Evolutionary conservation across 176 grass and related monocot genomes (phyloP).

Genomic region (Zoysia pacifica): DNA sequence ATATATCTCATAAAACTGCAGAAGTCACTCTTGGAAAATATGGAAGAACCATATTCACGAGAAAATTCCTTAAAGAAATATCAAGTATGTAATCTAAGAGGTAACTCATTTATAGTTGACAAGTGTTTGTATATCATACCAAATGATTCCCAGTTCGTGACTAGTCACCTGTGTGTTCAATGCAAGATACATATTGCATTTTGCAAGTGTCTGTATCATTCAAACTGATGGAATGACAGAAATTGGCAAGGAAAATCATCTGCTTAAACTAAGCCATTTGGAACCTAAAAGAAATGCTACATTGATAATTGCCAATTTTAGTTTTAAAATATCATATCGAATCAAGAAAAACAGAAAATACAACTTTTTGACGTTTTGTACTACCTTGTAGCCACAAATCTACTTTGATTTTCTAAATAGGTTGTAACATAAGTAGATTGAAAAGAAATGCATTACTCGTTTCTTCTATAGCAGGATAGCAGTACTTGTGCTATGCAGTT

Average conservation of each 20-base stretch:
- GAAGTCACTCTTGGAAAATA: background rate
- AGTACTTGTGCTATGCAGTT: too few relatives aligned
- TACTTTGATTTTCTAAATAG: background rate
- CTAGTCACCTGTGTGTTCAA: background rate
- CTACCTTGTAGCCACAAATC: background rate
- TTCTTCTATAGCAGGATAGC: background rate
- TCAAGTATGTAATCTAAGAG: background rate
- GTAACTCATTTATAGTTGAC: background rate
- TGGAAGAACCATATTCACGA: background rate
- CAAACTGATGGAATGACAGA: background rate
- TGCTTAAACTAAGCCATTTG: background rate
- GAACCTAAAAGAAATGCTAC: constrained; percentile 1
- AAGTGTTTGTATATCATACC: background rate
- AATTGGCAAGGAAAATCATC: background rate
- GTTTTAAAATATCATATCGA: background rate
- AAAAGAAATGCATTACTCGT: background rate
- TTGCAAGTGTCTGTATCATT: background rate
- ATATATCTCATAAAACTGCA: background rate
- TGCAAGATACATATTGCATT: background rate
- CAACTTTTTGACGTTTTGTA: too few relatives aligned
- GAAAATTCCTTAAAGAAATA: background rate
- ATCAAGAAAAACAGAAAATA: too few relatives aligned
- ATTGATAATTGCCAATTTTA: background rate
- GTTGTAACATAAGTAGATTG: background rate
- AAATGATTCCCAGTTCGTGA: background rate